Base-by-base conservation (phyloP, 2,329 filamentous ascomycete genomes). In the Ophiosphaerella korrae region DNA sequence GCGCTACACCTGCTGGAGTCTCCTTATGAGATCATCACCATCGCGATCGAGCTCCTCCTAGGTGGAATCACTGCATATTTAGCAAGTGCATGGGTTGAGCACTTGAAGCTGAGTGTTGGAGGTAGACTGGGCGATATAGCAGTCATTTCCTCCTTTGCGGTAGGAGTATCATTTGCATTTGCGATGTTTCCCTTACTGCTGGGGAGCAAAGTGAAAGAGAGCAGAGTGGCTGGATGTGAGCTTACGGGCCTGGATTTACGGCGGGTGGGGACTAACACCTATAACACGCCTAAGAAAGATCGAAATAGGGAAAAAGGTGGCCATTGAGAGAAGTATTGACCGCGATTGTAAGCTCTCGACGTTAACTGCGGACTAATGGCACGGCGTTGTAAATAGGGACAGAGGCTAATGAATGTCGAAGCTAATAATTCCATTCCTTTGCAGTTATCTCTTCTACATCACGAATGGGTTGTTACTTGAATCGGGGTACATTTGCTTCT, bases 11-110 rank as follows among this genome's bases (percentile, higher is more conserved):
- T 64, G 5, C 42, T 64, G 11, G 50, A 61, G n/a, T 47, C 48
- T 0, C 59, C 61, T 2, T 64, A 59, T 34, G 61, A 64, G 43
- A 35, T 62, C 18, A 42, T 64, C 3, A 45, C 40, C 24, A 53
- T 63, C 13, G 47, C 55, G 3, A 55, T 63, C 3, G 49, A 43
- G 11, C 39, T 50, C 9, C 57, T 62, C 33, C 29, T 64, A 2
- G 42, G 44, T 2, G 62, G 60, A 7, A 41, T 64, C 13, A 47
- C 56, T 1, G 44, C 55, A 3, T 63, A 63, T 39, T 45, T 64
- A 9, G 59, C 53, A 11, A 50, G 53, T 38, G 45, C 38, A 6
- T 60, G 52, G 50, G 43, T 48, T 13, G 23, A 49, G 9, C n/a
- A 36, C 1, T 9, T 56, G 23, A 13, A 34, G 4, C 14, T 53